phyloP scores from a whole-genome alignment of 1,139 yeast genomes.

The Geotrichum bryndzae region DNA sequence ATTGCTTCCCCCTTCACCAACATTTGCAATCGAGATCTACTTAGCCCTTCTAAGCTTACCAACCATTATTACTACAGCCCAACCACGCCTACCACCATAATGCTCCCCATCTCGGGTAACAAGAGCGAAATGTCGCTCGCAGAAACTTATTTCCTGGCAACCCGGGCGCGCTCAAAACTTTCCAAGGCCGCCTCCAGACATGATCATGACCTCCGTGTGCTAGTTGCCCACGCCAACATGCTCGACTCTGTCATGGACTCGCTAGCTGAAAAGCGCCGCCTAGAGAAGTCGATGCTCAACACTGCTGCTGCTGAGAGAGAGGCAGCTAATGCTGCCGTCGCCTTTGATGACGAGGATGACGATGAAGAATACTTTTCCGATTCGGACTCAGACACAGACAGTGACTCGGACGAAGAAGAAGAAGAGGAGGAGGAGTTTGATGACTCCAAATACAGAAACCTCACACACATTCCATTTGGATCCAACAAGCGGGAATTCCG shows the following conservation, averaged over 20 bases:
- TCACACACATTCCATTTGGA: background rate
- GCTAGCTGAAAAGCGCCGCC: constrained; percentile 21
- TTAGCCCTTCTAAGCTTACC: background rate
- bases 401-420: constrained; percentile 5
- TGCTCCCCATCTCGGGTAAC: background rate
- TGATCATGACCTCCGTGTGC: constrained; percentile 53
- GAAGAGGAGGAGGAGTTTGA: background rate
- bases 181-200: constrained; percentile 59
- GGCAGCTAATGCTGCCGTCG: background rate
- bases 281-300: background rate
- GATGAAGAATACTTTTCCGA: constrained; percentile 16
- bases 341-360: constrained; percentile 15
- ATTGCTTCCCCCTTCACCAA: no score
- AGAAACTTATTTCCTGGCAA: constrained; percentile 49
- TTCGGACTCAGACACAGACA: constrained; percentile 10
- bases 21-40: background rate
- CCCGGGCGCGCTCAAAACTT: constrained; percentile 61
- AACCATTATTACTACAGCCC: background rate
- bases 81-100: background rate
- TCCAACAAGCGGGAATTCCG: background rate
- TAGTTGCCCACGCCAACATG: constrained; percentile 73
- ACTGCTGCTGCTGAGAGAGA: background rate
- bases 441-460: background rate
- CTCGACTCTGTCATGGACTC: constrained; percentile 61
- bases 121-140: background rate